phyloP scores from a whole-genome alignment of 352 stramenopile genomes.

The Phytophthora hybrid region DNA sequence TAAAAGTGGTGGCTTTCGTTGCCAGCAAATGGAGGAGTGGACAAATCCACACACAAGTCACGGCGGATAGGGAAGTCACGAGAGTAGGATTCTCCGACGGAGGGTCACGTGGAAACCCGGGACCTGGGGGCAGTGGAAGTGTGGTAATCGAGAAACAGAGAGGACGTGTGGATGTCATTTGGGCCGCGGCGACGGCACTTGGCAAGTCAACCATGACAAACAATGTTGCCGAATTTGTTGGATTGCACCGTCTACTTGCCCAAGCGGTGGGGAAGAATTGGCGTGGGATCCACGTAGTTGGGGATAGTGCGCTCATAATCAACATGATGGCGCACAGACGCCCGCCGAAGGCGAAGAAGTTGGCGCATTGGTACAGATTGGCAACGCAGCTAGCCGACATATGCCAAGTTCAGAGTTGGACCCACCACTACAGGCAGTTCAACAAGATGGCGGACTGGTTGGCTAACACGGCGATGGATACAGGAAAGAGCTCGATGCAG shows the following conservation, averaged over 20 bases:
- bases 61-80: not conserved
- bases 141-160: not conserved
- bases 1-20: not conserved
- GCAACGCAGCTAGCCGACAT: not conserved
- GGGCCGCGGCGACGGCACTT: not conserved
- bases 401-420: not conserved
- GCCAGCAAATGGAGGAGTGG: not conserved
- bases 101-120: not conserved
- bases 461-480: not conserved
- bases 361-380: not conserved
- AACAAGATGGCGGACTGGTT: not conserved
- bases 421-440: not conserved
- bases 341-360: not conserved
- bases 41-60: not conserved
- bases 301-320: not conserved
- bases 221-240: not conserved
- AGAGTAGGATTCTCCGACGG: not conserved
- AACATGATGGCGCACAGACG: not conserved
- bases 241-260: too few relatives aligned
- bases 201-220: not conserved
- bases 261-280: not conserved
- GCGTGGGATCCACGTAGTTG: not conserved
- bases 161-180: not conserved
- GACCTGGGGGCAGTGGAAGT: not conserved
- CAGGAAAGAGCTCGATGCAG: too few relatives aligned